phyloP scores from a whole-genome alignment of 2,329 filamentous ascomycete genomes.

The Thielaviopsis punctulata region DNA sequence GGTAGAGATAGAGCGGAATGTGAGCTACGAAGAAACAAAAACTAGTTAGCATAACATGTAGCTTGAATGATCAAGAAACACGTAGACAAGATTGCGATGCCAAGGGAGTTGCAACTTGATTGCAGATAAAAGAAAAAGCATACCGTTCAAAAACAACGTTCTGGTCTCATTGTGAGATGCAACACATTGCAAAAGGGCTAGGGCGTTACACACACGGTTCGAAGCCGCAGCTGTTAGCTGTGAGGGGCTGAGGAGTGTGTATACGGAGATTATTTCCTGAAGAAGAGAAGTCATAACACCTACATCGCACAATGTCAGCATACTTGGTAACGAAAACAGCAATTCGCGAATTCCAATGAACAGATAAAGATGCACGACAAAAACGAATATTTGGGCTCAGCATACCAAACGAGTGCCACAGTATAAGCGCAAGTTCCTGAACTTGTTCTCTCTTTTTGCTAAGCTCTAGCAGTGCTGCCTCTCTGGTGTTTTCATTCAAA shows the following conservation, averaged over 20 bases:
- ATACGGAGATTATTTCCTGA: conserved; percentile 97
- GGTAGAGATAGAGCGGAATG: conserved; percentile 93
- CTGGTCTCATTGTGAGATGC: conserved; percentile 94
- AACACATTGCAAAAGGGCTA: conserved; percentile 90
- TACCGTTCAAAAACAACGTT: conserved; percentile 84
- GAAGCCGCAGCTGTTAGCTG: conserved; percentile 95
- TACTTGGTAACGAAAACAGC: conserved; percentile 8
- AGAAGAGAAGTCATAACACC: conserved; percentile 96
- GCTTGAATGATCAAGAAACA: not conserved
- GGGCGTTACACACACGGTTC: conserved; percentile 91
- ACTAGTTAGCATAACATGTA: not conserved
- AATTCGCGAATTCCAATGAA: not conserved
- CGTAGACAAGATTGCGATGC: too few species aligned
- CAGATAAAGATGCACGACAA: not conserved
- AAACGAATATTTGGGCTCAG: conserved; percentile 11
- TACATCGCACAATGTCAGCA: too few species aligned
- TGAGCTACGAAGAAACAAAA: conserved; percentile 44
- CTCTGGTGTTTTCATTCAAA: conserved; percentile 70
- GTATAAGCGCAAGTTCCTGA: conserved; percentile 81
- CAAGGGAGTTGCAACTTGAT: too few species aligned
- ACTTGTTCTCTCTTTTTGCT: conserved; percentile 99
- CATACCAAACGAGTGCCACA: conserved; percentile 97
- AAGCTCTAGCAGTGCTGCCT: conserved; percentile 81
- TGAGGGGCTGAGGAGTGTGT: conserved; percentile 87
- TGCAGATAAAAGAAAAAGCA: conserved; percentile 15